Base-by-base conservation (phyloP, 2,329 filamentous ascomycete genomes). In the Neopestalotiopsis rosae region DNA sequence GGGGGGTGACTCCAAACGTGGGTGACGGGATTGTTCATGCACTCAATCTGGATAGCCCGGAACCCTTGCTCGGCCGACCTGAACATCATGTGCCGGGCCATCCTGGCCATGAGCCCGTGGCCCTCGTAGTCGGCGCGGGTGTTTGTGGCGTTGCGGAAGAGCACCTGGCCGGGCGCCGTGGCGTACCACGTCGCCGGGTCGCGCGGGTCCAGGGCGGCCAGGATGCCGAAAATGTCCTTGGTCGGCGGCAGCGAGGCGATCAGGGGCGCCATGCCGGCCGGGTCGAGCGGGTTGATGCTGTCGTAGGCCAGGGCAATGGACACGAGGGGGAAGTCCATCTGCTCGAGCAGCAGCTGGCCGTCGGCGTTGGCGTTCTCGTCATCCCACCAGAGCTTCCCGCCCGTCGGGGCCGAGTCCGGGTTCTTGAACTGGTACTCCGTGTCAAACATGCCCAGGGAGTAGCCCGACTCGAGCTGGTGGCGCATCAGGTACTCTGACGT, bases 1-100 rank as follows among this genome's bases (percentile, higher is more conserved):
- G 61, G 61, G 4, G 61, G 61, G 34, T 63, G 13, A 13, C 34
- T 42, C 61, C 61, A 63, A 20, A 63, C 61, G 6, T 63, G 30
- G 12, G 61, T 42, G 61, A 63, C 61, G 7, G 63, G 38, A 38
- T 61, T 61, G 14, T 52, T 52, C 45, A 59, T 59, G 30, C 30
- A 34, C 12, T 59, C 30, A 30, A 59, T 59, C 30, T 59, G 30
- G 4, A 59, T 30, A 28, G 24, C 57, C 57, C 57, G 57, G 24
- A 17, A 59, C 14, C 30, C 30, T 30, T 59, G 24, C 57, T 59
- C 30, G 12, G 30, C 57, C 30, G 24, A 59, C 30, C 24, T 14
- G 10, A 30, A n/a, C 57, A 59, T 59, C 30, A 59, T 59, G 6
- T 59, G 10, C 57, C 57, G 24, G n/a, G 57, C 57, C 57, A 59